Evolutionary conservation across 345 rosid genomes (phyloP).

Genomic region (Microthlaspi erraticum): DNA sequence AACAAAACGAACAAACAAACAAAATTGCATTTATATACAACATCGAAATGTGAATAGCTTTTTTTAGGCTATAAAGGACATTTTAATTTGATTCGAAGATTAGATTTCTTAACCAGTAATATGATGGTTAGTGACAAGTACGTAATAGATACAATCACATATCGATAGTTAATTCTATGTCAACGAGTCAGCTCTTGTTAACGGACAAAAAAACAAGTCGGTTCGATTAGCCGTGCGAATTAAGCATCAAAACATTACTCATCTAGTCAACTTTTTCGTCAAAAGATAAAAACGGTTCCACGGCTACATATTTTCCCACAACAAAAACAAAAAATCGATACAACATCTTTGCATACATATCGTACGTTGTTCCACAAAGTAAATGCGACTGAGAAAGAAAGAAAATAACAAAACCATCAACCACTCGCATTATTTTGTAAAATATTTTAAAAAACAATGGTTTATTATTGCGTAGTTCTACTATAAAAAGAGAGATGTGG

Average conservation of each 20-base stretch:
- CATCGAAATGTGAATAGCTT: no score
- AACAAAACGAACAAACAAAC: no score
- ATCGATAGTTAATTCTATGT: neutral
- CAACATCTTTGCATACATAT: no score
- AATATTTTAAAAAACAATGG: neutral
- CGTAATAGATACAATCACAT: neutral
- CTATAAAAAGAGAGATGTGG: neutral
- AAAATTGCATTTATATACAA: no score
- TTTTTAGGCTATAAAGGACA: neutral
- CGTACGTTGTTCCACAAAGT: no score
- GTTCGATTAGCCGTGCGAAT: slow-evolving; percentile 24
- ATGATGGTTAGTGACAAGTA: neutral
- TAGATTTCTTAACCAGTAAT: slow-evolving; percentile 14
- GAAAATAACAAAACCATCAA: no score
- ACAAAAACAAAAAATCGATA: no score
- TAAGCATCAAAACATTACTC: slow-evolving; percentile 33
- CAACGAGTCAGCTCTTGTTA: neutral
- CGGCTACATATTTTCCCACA: neutral
- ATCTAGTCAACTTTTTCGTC: neutral
- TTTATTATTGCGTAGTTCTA: slow-evolving; percentile 15
- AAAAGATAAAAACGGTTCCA: slow-evolving; percentile 16
- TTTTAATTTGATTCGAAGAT: neutral
- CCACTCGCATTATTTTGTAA: no score
- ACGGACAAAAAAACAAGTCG: neutral
- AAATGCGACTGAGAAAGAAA: no score